Base-by-base conservation (phyloP, 495 filamentous ascomycete species). In the Tuber microsphaerosporum region DNA sequence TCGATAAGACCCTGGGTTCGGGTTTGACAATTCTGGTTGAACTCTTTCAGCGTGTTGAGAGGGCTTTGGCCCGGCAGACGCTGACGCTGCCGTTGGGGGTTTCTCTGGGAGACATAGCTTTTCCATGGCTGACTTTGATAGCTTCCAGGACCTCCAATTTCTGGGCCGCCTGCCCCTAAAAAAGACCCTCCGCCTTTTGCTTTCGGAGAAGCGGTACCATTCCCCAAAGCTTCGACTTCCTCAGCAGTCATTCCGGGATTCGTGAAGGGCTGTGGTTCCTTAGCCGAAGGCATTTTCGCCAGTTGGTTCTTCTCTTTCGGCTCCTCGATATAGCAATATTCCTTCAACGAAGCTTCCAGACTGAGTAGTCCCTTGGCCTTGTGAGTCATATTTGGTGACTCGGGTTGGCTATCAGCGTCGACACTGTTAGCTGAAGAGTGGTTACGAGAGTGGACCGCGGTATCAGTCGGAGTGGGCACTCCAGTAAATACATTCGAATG, bases 401-500 rank as follows among this genome's bases (percentile, higher is more conserved):
- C 43, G 44, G 79, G 70, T 7, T 74, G 75, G 72, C 79, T 81
- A 43, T 43, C 48, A 12, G 43, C 26, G 19, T 81, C 73, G 71
- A 78, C 76, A 16, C 77, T 79, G 44, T 79, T 79, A 34, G 73
- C 71, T 34, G 75, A 68, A 20, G 80, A 81, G 31, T 65, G 56
- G 56, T 34, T 65, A 17, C 56, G 56, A 65, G 56, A 65, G 44
- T 81, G 79, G 37, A 46, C 19, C 37, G 71, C 70, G 34, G 75
- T 82, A 22, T 80, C 73, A 16, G 74, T 76, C 14, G 79, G 79
- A 5, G 79, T 81, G 69, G 80, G 80, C 17, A 81, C 37, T 19
- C 80, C 80, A 10, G 80, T 81, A 61, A 81, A 81, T 2, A 81
- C 34, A n/a, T 81, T 81, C 41, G 80, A 73, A 76, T 81, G 80